Percentiles rank a stretch among this genome's conserved stretches.
Evolutionary conservation across 2,329 filamentous ascomycete species (phyloP).

Genomic region (Ophiostoma angusticollis): DNA sequence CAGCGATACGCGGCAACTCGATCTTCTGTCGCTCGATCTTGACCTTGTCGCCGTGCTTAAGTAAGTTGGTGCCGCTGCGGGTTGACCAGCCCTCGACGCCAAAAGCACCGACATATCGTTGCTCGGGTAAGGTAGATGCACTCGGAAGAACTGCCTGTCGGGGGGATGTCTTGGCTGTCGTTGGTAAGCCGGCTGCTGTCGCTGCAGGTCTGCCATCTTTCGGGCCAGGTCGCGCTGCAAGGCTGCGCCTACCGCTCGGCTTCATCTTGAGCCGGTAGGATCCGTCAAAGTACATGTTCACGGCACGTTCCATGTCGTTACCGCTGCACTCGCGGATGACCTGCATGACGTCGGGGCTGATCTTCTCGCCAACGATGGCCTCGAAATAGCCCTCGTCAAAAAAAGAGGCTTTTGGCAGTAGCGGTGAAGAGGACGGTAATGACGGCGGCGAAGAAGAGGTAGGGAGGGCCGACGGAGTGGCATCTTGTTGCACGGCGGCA

Average conservation of each 20-base stretch:
- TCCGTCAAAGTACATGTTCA: conserved; percentile 59
- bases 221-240: background rate
- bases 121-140: conserved; percentile 23
- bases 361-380: conserved; percentile 44
- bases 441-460: conserved; percentile 6
- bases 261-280: conserved; percentile 37
- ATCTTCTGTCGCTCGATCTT: conserved; percentile 77
- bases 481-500: too few relatives aligned
- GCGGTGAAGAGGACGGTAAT: conserved; percentile 1
- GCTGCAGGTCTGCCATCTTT: background rate
- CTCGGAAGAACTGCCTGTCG: background rate
- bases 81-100: conserved; percentile 89
- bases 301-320: conserved; percentile 46
- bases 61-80: conserved; percentile 58
- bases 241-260: conserved; percentile 15
- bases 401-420: conserved; percentile 12
- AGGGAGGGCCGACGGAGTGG: conserved; percentile 4
- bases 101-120: conserved; percentile 78
- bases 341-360: conserved; percentile 34
- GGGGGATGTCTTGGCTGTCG: conserved; percentile 4
- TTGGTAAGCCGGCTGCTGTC: background rate
- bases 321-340: conserved; percentile 42
- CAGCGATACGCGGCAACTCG: conserved; percentile 36
- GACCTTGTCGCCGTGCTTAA: conserved; percentile 73
- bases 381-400: conserved; percentile 49